phyloP scores from a whole-genome alignment of 2,329 filamentous ascomycete genomes.

The Penicillium frequentans region DNA sequence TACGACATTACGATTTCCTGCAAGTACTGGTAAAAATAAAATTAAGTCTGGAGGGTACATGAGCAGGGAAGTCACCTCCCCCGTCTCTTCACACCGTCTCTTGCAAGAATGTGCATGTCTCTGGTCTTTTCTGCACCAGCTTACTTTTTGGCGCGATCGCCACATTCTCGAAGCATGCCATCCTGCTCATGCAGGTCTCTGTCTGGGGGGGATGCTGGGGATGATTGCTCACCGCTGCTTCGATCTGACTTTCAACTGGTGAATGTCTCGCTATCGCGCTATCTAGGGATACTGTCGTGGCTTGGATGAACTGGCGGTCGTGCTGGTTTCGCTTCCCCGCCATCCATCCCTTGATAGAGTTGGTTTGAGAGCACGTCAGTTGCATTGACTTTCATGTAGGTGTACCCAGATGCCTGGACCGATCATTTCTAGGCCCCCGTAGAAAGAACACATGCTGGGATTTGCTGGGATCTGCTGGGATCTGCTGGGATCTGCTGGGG shows the following conservation, averaged over 20 bases:
- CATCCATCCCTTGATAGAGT: neutral
- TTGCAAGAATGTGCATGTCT: conserved; percentile 14
- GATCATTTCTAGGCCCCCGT: conserved; percentile 1
- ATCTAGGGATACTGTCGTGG: conserved; percentile 6
- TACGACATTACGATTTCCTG: conserved; percentile 8
- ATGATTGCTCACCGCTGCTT: conserved; percentile 15
- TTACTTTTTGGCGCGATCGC: conserved; percentile 5
- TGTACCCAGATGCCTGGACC: conserved; percentile 9
- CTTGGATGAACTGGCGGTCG: conserved; percentile 2
- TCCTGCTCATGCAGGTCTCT: neutral
- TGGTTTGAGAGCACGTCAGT: neutral
- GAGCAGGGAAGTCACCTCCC: neutral
- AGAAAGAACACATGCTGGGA: neutral
- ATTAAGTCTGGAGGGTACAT: neutral
- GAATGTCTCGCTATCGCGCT: neutral
- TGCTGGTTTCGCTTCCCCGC: neutral
- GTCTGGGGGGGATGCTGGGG: conserved; percentile 3
- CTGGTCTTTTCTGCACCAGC: conserved; percentile 2
- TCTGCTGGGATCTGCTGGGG: neutral
- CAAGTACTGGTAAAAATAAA: neutral
- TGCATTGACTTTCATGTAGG: conserved; percentile 6
- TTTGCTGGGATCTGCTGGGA: neutral
- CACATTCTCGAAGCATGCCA: conserved; percentile 23
- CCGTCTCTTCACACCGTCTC: conserved; percentile 11
- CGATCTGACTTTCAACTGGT: neutral